phyloP scores from a whole-genome alignment of 192 early-diverging fungal species.

The Diversispora eburnea region DNA sequence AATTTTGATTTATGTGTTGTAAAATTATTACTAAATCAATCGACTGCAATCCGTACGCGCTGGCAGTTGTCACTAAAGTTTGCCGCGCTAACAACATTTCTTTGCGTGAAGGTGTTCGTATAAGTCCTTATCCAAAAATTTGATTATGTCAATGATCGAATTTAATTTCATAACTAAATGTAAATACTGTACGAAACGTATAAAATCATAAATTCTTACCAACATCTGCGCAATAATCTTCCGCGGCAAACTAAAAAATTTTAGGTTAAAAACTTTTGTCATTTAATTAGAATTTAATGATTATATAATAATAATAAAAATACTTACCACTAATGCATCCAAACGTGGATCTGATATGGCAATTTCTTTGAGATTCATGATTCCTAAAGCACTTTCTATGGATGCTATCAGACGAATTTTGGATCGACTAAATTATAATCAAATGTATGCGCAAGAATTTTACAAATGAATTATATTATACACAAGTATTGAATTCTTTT shows the following conservation, averaged over 20 bases:
- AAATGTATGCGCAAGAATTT: neutral
- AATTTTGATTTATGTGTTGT: neutral
- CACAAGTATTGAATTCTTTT: neutral
- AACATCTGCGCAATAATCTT: slow-evolving; percentile 92
- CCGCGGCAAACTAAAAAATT: slow-evolving; percentile 71
- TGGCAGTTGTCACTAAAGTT: slow-evolving; percentile 73
- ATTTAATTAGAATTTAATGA: too few species aligned
- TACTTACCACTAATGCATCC: slow-evolving; percentile 70
- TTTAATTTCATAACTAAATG: too few species aligned
- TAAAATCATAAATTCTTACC: slow-evolving; percentile 32
- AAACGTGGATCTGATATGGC: slow-evolving; percentile 67
- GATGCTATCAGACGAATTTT: slow-evolving; percentile 80
- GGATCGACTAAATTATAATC: slow-evolving; percentile 42
- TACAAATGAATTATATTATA: slow-evolving; percentile 4
- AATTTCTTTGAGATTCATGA: slow-evolving; percentile 87
- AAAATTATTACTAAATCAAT: slow-evolving; percentile 74
- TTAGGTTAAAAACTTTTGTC: neutral
- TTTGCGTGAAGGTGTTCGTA: slow-evolving; percentile 62
- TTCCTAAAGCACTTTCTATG: slow-evolving; percentile 82
- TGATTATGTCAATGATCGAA: neutral
- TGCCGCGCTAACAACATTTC: slow-evolving; percentile 85
- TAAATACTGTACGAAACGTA: neutral
- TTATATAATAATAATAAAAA: neutral
- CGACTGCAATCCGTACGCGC: slow-evolving; percentile 82
- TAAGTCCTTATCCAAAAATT: slow-evolving; percentile 45